phyloP scores from a whole-genome alignment of 2,329 filamentous ascomycete genomes.

The Curvularia sp. region DNA sequence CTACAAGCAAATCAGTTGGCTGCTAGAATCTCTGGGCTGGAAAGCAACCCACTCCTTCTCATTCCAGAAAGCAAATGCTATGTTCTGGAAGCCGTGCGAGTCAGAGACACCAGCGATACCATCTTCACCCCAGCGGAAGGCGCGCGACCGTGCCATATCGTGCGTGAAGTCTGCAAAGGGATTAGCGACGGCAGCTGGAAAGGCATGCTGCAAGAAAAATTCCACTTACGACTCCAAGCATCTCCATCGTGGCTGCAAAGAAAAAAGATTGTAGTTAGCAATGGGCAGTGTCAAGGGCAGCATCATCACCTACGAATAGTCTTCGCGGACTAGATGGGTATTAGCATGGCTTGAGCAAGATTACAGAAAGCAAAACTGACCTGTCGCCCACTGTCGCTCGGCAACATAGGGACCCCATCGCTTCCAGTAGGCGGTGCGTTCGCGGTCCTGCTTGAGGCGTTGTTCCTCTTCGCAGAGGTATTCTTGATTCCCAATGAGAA shows the following conservation, averaged over 20 bases:
- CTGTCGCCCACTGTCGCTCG: conserved; percentile 95
- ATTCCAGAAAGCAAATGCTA: conserved; percentile 98
- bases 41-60: conserved; percentile 77
- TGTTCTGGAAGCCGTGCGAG: conserved; percentile 87
- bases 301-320: conserved; percentile 72
- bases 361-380: conserved; percentile 56
- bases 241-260: conserved; percentile 75
- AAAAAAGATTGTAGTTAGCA: conserved; percentile 36
- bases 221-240: conserved; percentile 87
- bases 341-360: conserved; percentile 34
- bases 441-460: conserved; percentile 83
- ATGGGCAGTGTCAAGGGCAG: conserved; percentile 12
- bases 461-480: conserved; percentile 90
- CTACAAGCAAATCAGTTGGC: conserved; percentile 61
- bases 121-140: conserved; percentile 95
- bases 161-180: conserved; percentile 79
- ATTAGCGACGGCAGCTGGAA: conserved; percentile 33
- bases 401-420: conserved; percentile 95
- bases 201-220: neutral
- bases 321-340: conserved; percentile 74
- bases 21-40: too few relatives aligned
- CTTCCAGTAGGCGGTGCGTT: conserved; percentile 93
- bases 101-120: conserved; percentile 96
- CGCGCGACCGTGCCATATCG: conserved; percentile 85
- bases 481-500: conserved; percentile 86